Evolutionary conservation across 2,329 filamentous ascomycete species (phyloP).

Genomic region (Helotiales sp.): DNA sequence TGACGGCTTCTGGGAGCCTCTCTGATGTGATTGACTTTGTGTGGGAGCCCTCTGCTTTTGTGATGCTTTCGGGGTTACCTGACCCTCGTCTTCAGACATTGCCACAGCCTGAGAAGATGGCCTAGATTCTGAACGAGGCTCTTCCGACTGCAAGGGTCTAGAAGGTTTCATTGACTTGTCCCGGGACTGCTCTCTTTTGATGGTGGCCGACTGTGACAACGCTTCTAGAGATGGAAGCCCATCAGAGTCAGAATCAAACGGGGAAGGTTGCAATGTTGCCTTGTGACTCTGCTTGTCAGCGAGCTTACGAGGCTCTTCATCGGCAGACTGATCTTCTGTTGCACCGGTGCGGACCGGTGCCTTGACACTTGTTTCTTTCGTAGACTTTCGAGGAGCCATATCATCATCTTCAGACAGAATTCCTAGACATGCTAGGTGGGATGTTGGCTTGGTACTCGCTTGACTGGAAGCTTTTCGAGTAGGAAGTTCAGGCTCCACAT

Average conservation of each 20-base stretch:
- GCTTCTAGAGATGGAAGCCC: slow-evolving; percentile 25
- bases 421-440: background rate
- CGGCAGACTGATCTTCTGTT: too few relatives aligned
- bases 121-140: slow-evolving; percentile 39
- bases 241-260: slow-evolving; percentile 17
- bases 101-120: slow-evolving; percentile 47
- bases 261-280: background rate
- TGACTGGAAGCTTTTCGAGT: background rate
- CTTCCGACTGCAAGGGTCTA: slow-evolving; percentile 27
- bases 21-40: slow-evolving; percentile 5
- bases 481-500: background rate
- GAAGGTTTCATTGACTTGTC: slow-evolving; percentile 13
- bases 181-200: slow-evolving; percentile 26
- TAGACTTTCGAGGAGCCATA: background rate
- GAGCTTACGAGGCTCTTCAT: too few relatives aligned
- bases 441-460: background rate
- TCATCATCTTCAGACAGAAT: background rate
- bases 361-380: background rate
- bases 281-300: too few relatives aligned
- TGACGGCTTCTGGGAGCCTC: slow-evolving; percentile 4
- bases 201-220: slow-evolving; percentile 32
- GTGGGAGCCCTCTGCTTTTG: slow-evolving; percentile 13
- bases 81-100: slow-evolving; percentile 15
- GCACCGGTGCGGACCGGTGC: background rate
- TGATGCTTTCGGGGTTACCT: slow-evolving; percentile 24